Percentiles rank a stretch among this genome's conserved stretches.
Conservation (phyloP, 2,329 filamentous ascomycete genomes). For the Salinomyces thailandicus region DNA sequence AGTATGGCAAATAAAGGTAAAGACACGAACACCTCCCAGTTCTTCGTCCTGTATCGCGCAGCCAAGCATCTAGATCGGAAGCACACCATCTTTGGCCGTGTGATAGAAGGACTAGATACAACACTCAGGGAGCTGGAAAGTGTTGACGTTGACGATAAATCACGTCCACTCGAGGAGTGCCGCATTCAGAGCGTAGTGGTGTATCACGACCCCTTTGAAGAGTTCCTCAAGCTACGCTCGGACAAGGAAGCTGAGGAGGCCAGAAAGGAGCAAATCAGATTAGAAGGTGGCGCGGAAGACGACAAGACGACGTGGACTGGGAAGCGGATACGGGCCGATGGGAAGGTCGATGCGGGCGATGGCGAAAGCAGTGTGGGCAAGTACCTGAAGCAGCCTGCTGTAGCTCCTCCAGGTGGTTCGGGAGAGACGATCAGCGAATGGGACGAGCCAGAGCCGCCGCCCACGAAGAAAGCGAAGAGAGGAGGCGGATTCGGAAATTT, state of each 20-base stretch:
- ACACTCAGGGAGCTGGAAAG: constrained; percentile 65
- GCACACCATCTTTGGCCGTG: constrained; percentile 88
- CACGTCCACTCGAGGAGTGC: constrained; percentile 67
- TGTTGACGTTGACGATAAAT: constrained; percentile 60
- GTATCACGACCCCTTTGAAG: constrained; percentile 89
- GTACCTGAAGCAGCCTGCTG: constrained; percentile 57
- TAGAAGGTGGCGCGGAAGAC: constrained; percentile 66
- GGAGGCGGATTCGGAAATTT: constrained; percentile 87
- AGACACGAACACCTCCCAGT: constrained; percentile 92
- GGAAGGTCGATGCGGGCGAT: constrained; percentile 42
- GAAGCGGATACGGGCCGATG: constrained; percentile 67
- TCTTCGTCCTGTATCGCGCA: constrained; percentile 82
- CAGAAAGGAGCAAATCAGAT: constrained; percentile 53
- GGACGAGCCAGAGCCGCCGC: constrained; percentile 54
- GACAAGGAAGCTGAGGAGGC: constrained; percentile 49
- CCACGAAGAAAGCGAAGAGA: constrained; percentile 62
- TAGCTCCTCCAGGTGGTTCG: constrained; percentile 28
- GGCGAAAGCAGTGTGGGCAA: constrained; percentile 55
- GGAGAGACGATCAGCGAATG: constrained; percentile 53
- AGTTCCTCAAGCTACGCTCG: constrained; percentile 62
- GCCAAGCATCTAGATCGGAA: constrained; percentile 83
- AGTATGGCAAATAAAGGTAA: constrained; percentile 99
- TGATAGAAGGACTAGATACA: constrained; percentile 58
- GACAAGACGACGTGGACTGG: constrained; percentile 93
- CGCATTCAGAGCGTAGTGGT: constrained; percentile 73